A percentile compares a stretch with the other conserved stretches of the same genome.
Evolutionary conservation across 768 basidiomycete species (phyloP).

Genomic region (Rhodotorula diobovata): DNA sequence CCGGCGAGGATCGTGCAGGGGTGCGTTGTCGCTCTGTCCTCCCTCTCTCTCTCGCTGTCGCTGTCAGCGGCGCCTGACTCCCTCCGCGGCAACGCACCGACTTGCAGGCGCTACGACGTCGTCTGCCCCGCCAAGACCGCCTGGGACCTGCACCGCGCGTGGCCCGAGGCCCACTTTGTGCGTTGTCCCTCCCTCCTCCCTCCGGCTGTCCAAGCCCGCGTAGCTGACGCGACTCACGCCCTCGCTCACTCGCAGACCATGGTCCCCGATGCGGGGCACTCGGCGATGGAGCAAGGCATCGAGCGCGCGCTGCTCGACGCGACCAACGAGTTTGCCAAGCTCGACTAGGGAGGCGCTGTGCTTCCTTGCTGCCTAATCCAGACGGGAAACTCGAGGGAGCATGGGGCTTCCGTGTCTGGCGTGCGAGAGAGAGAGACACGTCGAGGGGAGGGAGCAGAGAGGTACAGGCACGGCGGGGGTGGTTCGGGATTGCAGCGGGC

Average conservation of each 20-base stretch:
- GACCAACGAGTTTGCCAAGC: conserved; percentile 27
- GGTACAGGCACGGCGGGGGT: neutral
- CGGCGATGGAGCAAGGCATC: conserved; percentile 67
- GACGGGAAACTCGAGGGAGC: too few relatives aligned
- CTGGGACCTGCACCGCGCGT: conserved; percentile 40
- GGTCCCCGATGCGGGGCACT: conserved; percentile 70
- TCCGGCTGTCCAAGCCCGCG: neutral
- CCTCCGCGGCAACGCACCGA: too few relatives aligned
- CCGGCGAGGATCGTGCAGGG: conserved; percentile 65
- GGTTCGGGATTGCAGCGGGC: neutral
- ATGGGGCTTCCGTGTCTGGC: too few relatives aligned
- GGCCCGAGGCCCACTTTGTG: conserved; percentile 48
- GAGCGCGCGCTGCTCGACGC: conserved; percentile 63
- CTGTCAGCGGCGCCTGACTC: too few relatives aligned
- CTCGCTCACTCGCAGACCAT: neutral
- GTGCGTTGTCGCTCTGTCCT: too few relatives aligned
- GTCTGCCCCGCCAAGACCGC: conserved; percentile 62
- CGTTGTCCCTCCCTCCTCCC: neutral
- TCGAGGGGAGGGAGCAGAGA: too few relatives aligned
- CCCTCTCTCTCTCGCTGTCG: too few relatives aligned
- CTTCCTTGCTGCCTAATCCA: too few relatives aligned
- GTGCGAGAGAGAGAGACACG: too few relatives aligned
- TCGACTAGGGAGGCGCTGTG: neutral
- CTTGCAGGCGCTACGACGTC: conserved; percentile 59
- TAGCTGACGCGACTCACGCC: neutral